Evolutionary conservation across 768 basidiomycete genomes (phyloP), one percentile per base, ranked within the genome.

Genomic region (Termitomyces bulborhizus): DNA sequence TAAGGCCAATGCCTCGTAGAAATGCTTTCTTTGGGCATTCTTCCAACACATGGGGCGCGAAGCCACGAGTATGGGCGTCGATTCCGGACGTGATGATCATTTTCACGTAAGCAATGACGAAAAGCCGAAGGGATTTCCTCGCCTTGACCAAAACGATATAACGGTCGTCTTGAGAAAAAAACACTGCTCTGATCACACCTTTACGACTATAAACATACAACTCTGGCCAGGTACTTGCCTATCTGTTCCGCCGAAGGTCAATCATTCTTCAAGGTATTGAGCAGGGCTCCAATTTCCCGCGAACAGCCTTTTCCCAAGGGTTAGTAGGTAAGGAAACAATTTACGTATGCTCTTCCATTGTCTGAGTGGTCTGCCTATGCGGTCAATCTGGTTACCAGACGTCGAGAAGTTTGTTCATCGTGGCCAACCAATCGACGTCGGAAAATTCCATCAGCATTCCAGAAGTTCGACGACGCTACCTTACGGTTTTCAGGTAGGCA

Each of bases 51-150:
- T 24, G 42, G 12, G 9, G 47, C 32, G 47, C 15, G 34, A 36
- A 36, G 46, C 15, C 2, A 34, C 36, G 29, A 6, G 29, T 6
- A 29, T 32, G 46, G 32, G 32, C 46, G 21, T 32, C 18, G 37
- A 55, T 6, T 16, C 40, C 18, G 24, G 47, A 55, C 54, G 54
- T 46, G 46, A 53, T 46, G 46, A 53, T 54, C 37, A 27, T 18
- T 11, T 52, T 57, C 46, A 54, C 56, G 53, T 57, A 57, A 57
- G 56, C 56, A 46, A 57, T 57, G 56, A 57, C 51, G 56, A 57
- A 54, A 57, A 56, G 24, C 51, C 29, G 29, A 39, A 11, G 16
- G 34, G 27, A 21, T 36, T 52, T 34, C 51, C 44, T 40, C 31
- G 18, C 29, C 12, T 40, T 57, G 41, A 27, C 29, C 44, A 55